Evolutionary conservation across 768 basidiomycete genomes (phyloP).

Genomic region (Hydnomerulius pinastri): DNA sequence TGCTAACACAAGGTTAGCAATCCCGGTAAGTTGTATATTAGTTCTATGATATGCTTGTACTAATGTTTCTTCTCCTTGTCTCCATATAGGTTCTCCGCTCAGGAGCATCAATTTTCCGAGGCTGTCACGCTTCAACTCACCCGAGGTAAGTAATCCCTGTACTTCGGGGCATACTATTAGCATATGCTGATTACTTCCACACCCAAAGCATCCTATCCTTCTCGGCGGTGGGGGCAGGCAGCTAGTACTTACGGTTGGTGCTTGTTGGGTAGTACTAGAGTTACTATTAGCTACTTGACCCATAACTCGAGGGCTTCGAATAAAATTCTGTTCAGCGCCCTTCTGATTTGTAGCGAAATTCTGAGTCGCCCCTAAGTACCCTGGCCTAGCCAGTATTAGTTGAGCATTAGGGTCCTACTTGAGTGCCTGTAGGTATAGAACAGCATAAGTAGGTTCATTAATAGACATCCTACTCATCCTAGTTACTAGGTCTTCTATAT

Average conservation of each 20-base stretch:
- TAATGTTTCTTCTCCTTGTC: neutral
- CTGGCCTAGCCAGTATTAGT: constrained; percentile 35
- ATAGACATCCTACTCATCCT: too few relatives aligned
- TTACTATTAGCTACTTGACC: neutral
- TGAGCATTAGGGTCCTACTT: constrained; percentile 39
- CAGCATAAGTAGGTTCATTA: too few relatives aligned
- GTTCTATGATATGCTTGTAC: neutral
- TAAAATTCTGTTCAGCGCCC: neutral
- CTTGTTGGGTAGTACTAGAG: neutral
- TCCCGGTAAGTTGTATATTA: too few relatives aligned
- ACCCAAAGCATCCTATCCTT: neutral
- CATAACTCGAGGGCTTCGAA: neutral
- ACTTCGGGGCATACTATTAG: neutral
- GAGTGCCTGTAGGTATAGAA: constrained; percentile 28
- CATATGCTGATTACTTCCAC: neutral
- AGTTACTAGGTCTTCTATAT: too few relatives aligned
- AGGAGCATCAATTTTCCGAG: neutral
- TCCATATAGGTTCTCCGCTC: neutral
- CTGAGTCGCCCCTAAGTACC: constrained; percentile 23
- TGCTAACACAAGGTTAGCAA: too few relatives aligned
- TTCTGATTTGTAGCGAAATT: neutral
- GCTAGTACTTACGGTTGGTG: too few relatives aligned
- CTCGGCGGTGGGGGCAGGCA: neutral
- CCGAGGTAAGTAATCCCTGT: neutral
- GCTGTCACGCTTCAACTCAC: neutral